These are phyloP conservation scores for Huntiella abstrusa DNA, from an alignment of 2,329 filamentous ascomycete genomes.

Conservation along the genomic window DNA sequence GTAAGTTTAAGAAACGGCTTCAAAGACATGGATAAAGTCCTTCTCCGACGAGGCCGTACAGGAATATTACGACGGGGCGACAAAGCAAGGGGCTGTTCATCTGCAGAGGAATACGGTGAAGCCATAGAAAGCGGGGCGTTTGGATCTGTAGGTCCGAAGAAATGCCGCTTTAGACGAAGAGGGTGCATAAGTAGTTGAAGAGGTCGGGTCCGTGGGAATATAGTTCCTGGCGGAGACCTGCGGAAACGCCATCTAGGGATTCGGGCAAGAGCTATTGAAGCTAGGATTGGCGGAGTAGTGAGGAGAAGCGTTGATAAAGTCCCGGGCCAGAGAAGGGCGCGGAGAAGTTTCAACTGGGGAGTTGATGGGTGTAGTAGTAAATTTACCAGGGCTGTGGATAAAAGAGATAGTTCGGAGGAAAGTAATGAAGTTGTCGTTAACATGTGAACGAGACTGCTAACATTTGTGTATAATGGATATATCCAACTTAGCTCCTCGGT, in stretches of 20 bases:
- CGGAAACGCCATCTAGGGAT: constrained; percentile 84
- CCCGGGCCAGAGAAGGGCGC: constrained; percentile 70
- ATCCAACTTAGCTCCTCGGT: constrained; percentile 20
- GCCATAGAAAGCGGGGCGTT: not conserved
- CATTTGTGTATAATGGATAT: constrained; percentile 66
- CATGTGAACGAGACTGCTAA: constrained; percentile 55
- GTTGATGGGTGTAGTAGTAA: constrained; percentile 59
- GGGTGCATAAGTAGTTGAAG: constrained; percentile 5
- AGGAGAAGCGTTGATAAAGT: constrained; percentile 56
- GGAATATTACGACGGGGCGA: not conserved
- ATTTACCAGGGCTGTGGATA: constrained; percentile 69
- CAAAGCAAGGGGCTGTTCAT: not conserved
- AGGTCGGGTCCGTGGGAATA: not conserved
- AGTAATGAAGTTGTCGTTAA: constrained; percentile 80
- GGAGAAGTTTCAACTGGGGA: constrained; percentile 69
- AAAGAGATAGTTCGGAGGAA: constrained; percentile 68
- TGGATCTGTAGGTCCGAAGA: constrained; percentile 11
- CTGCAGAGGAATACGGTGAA: not conserved
- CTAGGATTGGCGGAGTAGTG: constrained; percentile 56
- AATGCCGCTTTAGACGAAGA: constrained; percentile 7
- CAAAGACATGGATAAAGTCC: constrained; percentile 42
- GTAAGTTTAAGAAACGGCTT: constrained; percentile 68
- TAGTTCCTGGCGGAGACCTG: constrained; percentile 22
- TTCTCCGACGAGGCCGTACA: constrained; percentile 33
- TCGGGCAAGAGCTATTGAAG: constrained; percentile 69